A percentile compares a stretch with the other conserved stretches of the same genome.
Conservation (phyloP, 306 rosid species). For the Quercus parvula region DNA sequence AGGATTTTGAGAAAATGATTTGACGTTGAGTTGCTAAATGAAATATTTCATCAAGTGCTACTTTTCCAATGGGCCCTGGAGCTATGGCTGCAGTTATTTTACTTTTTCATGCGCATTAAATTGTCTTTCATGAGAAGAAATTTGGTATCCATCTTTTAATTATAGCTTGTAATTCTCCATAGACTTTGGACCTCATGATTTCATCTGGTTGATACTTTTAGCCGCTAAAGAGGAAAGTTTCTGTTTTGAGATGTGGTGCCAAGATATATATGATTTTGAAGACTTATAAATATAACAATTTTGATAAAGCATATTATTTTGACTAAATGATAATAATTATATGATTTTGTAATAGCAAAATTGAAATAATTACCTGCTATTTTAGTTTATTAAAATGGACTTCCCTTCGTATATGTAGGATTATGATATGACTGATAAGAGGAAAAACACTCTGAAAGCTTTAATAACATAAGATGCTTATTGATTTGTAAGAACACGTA, state of each 20-base stretch:
- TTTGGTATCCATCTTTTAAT: too few species aligned
- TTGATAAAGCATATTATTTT: neutral
- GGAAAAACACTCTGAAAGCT: neutral
- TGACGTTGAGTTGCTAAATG: neutral
- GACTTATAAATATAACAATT: neutral
- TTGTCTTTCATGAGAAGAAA: too few species aligned
- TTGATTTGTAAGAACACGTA: neutral
- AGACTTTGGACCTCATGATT: too few species aligned
- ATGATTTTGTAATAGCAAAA: too few species aligned
- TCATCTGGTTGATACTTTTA: too few species aligned
- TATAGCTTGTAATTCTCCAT: too few species aligned
- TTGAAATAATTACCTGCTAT: neutral
- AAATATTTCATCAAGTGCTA: neutral
- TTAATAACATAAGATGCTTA: neutral
- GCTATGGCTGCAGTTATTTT: neutral
- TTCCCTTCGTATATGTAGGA: neutral
- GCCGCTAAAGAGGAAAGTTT: too few species aligned
- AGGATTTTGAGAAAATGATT: neutral
- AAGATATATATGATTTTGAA: neutral
- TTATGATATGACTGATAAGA: neutral
- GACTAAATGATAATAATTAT: too few species aligned
- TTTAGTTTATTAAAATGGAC: neutral
- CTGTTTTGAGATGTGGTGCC: too few species aligned
- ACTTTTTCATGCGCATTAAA: too few species aligned
- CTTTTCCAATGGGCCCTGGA: neutral